Conservation (phyloP, 169 alveolate genomes). For the Cryptosporidium baileyi region DNA sequence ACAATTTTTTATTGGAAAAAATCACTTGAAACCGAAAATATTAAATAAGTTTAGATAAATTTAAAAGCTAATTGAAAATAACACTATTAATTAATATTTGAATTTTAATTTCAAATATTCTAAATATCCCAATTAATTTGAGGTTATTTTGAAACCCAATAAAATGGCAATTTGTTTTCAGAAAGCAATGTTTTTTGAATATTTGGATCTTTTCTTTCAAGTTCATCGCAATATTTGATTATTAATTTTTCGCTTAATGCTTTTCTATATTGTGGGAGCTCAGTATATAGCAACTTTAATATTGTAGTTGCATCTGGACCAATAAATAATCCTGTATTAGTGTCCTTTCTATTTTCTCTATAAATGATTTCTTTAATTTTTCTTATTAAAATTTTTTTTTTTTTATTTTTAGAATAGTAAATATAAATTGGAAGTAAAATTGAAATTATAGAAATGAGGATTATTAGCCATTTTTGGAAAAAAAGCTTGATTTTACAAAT, state of each 20-base stretch:
- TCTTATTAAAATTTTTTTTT: neutral
- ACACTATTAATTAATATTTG: too few relatives aligned
- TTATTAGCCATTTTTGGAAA: constrained; percentile 19
- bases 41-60: too few relatives aligned
- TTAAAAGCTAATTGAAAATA: too few relatives aligned
- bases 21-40: too few relatives aligned
- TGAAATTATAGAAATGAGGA: neutral
- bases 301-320: constrained; percentile 37
- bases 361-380: constrained; percentile 13
- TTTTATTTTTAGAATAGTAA: neutral
- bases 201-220: constrained; percentile 15
- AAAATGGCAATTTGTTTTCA: constrained; percentile 8
- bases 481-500: constrained; percentile 18
- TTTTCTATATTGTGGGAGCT: constrained; percentile 20
- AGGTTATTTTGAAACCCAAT: constrained; percentile 16
- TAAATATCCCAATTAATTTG: too few relatives aligned
- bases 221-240: neutral
- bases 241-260: neutral
- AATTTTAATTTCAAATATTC: too few relatives aligned
- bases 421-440: neutral
- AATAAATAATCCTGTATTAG: constrained; percentile 21
- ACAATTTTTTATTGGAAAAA: too few relatives aligned
- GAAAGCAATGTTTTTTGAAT: constrained; percentile 37
- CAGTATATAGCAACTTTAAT: constrained; percentile 2
- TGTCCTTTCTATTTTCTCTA: constrained; percentile 52